Evolutionary conservation across 2,329 filamentous ascomycete genomes (phyloP).

Genomic region (Colletotrichum sp.): DNA sequence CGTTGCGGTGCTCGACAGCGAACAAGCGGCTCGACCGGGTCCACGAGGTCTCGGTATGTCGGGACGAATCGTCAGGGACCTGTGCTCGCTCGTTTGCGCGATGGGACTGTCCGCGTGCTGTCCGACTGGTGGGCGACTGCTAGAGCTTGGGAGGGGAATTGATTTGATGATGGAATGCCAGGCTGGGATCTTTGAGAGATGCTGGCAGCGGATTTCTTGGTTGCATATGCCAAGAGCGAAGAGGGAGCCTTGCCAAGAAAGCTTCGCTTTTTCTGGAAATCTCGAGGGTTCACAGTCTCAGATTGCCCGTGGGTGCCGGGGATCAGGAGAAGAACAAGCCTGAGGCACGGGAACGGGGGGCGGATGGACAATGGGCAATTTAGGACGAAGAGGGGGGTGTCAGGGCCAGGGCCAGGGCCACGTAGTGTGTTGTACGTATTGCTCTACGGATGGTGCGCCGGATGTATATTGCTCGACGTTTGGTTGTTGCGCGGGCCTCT

Average conservation of each 20-base stretch:
- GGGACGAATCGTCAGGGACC: slow-evolving; percentile 9
- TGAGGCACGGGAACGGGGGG: slow-evolving; percentile 7
- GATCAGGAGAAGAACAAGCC: slow-evolving; percentile 7
- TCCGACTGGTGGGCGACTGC: not conserved
- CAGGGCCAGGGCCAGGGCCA: not conserved
- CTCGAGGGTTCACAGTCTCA: slow-evolving; percentile 23
- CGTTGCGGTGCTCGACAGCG: not conserved
- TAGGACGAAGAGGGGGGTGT: not conserved
- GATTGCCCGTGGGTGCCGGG: slow-evolving; percentile 21
- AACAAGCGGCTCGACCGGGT: slow-evolving; percentile 13
- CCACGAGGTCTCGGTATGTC: slow-evolving; percentile 19
- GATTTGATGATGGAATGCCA: slow-evolving; percentile 21
- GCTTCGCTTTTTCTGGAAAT: slow-evolving; percentile 25
- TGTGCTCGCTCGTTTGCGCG: slow-evolving; percentile 4
- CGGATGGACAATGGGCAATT: not conserved
- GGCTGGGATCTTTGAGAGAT: slow-evolving; percentile 22
- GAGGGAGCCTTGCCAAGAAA: slow-evolving; percentile 26
- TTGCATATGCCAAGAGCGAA: slow-evolving; percentile 26
- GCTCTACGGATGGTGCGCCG: not conserved
- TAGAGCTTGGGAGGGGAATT: slow-evolving; percentile 10
- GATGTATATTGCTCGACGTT: not conserved
- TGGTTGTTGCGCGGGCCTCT: not conserved
- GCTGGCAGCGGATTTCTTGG: slow-evolving; percentile 23
- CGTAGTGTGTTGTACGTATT: not conserved
- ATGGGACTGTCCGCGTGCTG: not conserved